Evolutionary conservation across 1,284 basidiomycete genomes (phyloP), one percentile per base, ranked within the genome.

Genomic region (Rhodotorula mucilaginosa): DNA sequence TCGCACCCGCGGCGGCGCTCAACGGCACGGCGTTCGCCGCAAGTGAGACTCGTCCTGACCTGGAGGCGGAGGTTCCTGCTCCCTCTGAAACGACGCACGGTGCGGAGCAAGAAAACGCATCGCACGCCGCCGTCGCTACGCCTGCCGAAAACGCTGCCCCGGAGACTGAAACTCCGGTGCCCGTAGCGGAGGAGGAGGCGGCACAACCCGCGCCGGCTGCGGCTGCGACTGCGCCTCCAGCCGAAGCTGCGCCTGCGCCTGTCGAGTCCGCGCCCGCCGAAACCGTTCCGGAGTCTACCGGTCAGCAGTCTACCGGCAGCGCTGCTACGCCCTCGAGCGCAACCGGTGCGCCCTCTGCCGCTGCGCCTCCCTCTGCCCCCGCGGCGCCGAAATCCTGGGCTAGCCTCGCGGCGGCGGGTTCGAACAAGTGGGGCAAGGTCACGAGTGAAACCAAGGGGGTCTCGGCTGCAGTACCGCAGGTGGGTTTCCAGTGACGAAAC

Each of bases 331-430:
- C 79, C n/a, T 67, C 78, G 59, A 65, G 79, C 23, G 68, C 79
- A 49, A 66, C 80, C 70, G 73, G 58, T 26, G 44, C 80, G 76
- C 58, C 78, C 31, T 81, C 80, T 44, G 76, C 82, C 23, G 78
- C 81, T 21, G 81, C 82, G 15, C 82, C 85, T 1, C 78, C 85
- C 5, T 80, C 81, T 12, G 83, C 85, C 12, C 88, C 90, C 2
- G 31, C 62, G 16, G 80, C 86, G 21, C 88, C 89, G 31, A 91
- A 92, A 81, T 90, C 90, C 0, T 97, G 93, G 94, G 94, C 94
- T 0, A 90, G 89, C 71, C 87, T 96, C 62, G 94, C 93, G 65
- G 92, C 93, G 51, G 82, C 89, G 31, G 89, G 90, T 78, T 82
- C 86, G 48, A 88, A 87, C 80, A 88, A 89, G 79, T 93, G 91